Conservation (phyloP, 1,139 yeast genomes). For the Saccharomyces hybrid region DNA sequence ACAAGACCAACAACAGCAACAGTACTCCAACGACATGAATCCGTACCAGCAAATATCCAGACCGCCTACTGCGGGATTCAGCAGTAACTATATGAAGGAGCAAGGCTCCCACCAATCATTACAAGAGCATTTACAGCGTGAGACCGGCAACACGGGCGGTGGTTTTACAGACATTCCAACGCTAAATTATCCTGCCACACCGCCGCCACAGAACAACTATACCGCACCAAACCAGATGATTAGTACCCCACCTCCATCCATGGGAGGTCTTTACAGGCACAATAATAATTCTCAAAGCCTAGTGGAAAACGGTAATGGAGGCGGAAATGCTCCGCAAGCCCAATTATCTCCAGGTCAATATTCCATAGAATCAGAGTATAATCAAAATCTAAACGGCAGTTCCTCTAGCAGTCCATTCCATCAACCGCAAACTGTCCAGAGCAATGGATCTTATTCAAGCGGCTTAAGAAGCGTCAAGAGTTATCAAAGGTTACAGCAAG, state of each 20-base stretch:
- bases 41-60: constrained; percentile 26
- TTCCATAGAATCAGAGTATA: constrained; percentile 24
- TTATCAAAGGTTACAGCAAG: background rate
- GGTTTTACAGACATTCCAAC: constrained; percentile 29
- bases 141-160: constrained; percentile 11
- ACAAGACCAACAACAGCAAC: constrained; percentile 24
- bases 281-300: constrained; percentile 27
- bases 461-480: constrained; percentile 7
- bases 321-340: constrained; percentile 13
- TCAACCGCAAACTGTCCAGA: constrained; percentile 21
- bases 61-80: constrained; percentile 28
- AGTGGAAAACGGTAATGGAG: constrained; percentile 10
- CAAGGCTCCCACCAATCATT: constrained; percentile 36
- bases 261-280: constrained; percentile 21
- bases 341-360: constrained; percentile 27
- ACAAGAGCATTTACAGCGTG: constrained; percentile 16
- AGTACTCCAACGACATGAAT: constrained; percentile 18
- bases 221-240: constrained; percentile 11
- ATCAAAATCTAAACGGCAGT: constrained; percentile 9
- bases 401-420: constrained; percentile 20
- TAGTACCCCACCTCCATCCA: constrained; percentile 22
- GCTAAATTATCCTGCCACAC: constrained; percentile 26
- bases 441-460: constrained; percentile 4
- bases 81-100: constrained; percentile 32
- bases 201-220: constrained; percentile 15